phyloP scores from a whole-genome alignment of 2,329 filamentous ascomycete genomes.

The Emericellopsis cladophorae region DNA sequence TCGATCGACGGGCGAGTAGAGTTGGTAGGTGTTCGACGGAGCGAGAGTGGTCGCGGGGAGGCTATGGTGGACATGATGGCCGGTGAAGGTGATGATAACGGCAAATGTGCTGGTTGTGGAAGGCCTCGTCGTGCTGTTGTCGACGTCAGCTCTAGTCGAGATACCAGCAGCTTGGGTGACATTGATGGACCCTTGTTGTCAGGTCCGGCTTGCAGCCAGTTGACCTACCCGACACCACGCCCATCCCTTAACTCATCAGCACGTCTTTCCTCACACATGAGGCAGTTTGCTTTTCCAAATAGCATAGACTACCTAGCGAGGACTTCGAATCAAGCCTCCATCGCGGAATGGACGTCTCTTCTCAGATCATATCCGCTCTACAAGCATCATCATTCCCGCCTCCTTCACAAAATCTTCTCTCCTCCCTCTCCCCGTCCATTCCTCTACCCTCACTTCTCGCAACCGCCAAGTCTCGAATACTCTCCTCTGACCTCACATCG shows the following conservation, averaged over 20 bases:
- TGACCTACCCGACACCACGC: too few species aligned
- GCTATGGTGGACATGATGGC: conserved; percentile 51
- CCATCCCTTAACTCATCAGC: too few species aligned
- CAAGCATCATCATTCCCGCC: conserved; percentile 33
- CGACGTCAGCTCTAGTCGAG: too few species aligned
- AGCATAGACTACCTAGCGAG: too few species aligned
- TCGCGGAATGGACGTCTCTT: conserved; percentile 8
- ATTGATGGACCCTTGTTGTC: too few species aligned
- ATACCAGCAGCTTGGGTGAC: too few species aligned
- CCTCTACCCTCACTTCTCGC: conserved; percentile 62
- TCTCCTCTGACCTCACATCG: conserved; percentile 61
- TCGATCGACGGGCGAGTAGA: conserved; percentile 68
- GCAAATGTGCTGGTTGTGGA: conserved; percentile 3
- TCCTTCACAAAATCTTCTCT: conserved; percentile 47
- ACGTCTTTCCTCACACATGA: too few species aligned
- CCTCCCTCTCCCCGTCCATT: conserved; percentile 43
- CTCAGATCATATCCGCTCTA: conserved; percentile 41
- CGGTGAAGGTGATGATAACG: conserved; percentile 6
- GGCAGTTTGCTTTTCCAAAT: too few species aligned
- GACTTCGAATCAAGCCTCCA: too few species aligned
- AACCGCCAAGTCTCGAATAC: conserved; percentile 68
- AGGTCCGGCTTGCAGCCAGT: too few species aligned
- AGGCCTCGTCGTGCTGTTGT: not conserved
- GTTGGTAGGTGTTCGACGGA: conserved; percentile 56
- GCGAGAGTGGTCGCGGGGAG: conserved; percentile 44